Evolutionary conservation across 225 moss, liverwort and hornwort genomes (phyloP).

Genomic region (Thuidium tamariscinum): DNA sequence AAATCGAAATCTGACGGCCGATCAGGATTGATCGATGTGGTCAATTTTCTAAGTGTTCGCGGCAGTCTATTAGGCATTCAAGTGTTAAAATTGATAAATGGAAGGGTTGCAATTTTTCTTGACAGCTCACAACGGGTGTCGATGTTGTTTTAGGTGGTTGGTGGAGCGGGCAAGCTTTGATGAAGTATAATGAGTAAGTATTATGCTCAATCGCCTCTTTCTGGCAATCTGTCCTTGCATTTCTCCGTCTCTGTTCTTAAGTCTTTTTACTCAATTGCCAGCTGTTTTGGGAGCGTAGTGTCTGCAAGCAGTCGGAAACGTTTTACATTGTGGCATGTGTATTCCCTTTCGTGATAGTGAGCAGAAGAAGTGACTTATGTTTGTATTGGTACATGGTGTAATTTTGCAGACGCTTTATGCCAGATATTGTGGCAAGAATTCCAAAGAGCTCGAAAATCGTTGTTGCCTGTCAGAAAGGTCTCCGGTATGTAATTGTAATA

Average conservation of each 20-base stretch:
- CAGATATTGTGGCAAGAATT: constrained; percentile 67
- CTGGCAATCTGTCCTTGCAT: not conserved
- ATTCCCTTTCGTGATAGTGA: not conserved
- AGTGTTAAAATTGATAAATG: not conserved
- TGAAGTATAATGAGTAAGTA: constrained; percentile 84
- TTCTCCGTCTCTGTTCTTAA: not conserved
- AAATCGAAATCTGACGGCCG: too few relatives aligned
- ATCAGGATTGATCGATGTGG: not conserved
- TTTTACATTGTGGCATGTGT: not conserved
- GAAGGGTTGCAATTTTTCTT: not conserved
- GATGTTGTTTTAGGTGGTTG: constrained; percentile 52
- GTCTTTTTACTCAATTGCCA: not conserved
- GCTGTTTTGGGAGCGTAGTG: not conserved
- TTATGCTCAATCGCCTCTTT: not conserved
- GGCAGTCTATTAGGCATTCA: not conserved
- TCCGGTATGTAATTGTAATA: constrained; percentile 14
- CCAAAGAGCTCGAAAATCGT: constrained; percentile 81
- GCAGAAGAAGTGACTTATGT: not conserved
- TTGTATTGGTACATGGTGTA: not conserved
- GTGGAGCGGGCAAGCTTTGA: constrained; percentile 73
- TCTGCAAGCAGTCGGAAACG: not conserved
- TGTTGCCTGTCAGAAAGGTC: constrained; percentile 71
- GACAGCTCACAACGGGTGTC: not conserved
- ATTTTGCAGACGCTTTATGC: constrained; percentile 69
- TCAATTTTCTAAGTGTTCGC: not conserved